A percentile compares a stretch with the other conserved stretches of the same genome.
Conservation (phyloP, 1,139 yeast species). For the Wickerhamomyces sp. region DNA sequence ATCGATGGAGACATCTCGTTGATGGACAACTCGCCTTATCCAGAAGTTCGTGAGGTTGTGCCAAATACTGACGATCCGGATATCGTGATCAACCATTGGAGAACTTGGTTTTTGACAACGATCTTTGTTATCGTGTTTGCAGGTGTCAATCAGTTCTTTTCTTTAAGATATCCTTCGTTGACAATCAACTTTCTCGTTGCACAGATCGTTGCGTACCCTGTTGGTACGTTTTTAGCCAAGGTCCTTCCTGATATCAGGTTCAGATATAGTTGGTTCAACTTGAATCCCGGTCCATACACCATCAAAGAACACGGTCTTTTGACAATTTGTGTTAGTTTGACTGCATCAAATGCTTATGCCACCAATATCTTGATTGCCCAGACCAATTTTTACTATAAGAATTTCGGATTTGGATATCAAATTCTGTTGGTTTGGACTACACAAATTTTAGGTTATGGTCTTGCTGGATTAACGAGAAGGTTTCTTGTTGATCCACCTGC, state of each 20-base stretch:
- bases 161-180: slow-evolving; percentile 43
- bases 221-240: slow-evolving; percentile 39
- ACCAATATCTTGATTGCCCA: slow-evolving; percentile 55
- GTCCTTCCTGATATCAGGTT: slow-evolving; percentile 33
- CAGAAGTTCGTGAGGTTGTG: slow-evolving; percentile 52
- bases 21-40: slow-evolving; percentile 45
- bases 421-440: slow-evolving; percentile 47
- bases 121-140: slow-evolving; percentile 45
- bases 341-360: slow-evolving; percentile 49
- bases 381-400: slow-evolving; percentile 41
- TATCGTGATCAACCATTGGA: slow-evolving; percentile 41
- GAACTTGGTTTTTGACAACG: slow-evolving; percentile 45
- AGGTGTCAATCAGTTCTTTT: slow-evolving; percentile 46
- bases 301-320: slow-evolving; percentile 56
- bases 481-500: slow-evolving; percentile 32
- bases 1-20: slow-evolving; percentile 29
- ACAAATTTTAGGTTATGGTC: slow-evolving; percentile 53
- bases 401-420: slow-evolving; percentile 35
- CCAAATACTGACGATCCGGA: slow-evolving; percentile 43
- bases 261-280: slow-evolving; percentile 25
- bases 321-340: slow-evolving; percentile 45
- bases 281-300: slow-evolving; percentile 54
- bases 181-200: slow-evolving; percentile 43
- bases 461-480: slow-evolving; percentile 44
- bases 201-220: slow-evolving; percentile 48